Evolutionary conservation across 208 protist genomes (phyloP).

Genomic region (Leishmania aethiopica): DNA sequence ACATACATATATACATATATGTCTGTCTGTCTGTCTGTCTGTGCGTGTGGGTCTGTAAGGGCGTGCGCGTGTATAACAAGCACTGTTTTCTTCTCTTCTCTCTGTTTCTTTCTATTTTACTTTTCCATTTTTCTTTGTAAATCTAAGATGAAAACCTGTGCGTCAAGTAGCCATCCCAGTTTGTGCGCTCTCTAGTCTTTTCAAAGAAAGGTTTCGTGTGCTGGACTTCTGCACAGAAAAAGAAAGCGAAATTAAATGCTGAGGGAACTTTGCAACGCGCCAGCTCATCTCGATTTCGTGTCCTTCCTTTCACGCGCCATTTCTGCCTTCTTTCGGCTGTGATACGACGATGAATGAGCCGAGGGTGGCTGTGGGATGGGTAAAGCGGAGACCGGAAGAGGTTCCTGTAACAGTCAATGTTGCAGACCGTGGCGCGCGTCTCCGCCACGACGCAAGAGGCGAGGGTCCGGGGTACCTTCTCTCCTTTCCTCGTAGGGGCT

Average conservation of each 20-base stretch:
- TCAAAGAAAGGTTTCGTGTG: conserved; percentile 7
- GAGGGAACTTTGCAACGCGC: neutral
- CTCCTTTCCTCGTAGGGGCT: neutral
- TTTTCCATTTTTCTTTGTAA: conserved; percentile 20
- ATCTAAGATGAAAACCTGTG: conserved; percentile 12
- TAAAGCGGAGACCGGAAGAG: neutral
- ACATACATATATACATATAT: neutral
- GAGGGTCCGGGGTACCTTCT: neutral
- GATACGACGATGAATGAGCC: neutral
- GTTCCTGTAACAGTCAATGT: neutral
- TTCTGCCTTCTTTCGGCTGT: neutral
- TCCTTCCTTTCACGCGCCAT: neutral
- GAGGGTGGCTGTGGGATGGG: neutral
- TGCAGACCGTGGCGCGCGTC: neutral
- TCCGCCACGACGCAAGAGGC: neutral
- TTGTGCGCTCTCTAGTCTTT: conserved; percentile 9
- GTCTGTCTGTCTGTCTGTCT: neutral
- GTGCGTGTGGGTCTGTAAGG: neutral
- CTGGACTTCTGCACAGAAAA: conserved; percentile 16
- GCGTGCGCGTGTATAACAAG: neutral
- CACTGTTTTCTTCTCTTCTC: neutral
- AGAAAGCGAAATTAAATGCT: neutral
- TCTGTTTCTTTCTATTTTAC: conserved; percentile 6
- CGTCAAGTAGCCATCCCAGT: conserved; percentile 9
- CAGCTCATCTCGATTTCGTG: neutral